These are phyloP conservation scores for Cystobasidium tubakii DNA, from an alignment of 768 basidiomycete species.

Conservation along the genomic window DNA sequence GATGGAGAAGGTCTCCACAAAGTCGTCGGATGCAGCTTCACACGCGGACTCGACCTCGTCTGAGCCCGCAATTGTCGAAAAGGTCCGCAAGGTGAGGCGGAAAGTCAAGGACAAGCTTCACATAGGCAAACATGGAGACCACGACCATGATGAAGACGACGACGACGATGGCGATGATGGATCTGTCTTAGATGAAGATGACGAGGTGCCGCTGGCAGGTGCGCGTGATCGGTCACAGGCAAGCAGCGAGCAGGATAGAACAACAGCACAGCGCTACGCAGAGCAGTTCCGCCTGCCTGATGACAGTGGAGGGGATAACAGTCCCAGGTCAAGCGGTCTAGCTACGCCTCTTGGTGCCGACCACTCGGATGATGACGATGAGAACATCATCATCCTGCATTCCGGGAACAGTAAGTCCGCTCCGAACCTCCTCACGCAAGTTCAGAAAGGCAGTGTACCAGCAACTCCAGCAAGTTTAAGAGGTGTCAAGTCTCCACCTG, in stretches of 20 bases:
- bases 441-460: neutral
- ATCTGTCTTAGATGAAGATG: neutral
- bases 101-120: constrained; percentile 30
- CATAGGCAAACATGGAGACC: constrained; percentile 1
- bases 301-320: neutral
- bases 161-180: constrained; percentile 2
- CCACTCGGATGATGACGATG: neutral
- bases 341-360: neutral
- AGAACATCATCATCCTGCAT: constrained; percentile 5
- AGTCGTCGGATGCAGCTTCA: neutral
- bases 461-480: neutral
- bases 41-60: neutral
- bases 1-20: neutral
- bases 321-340: neutral
- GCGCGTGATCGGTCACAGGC: neutral
- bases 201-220: constrained; percentile 12
- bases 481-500: constrained; percentile 5
- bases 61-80: neutral
- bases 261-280: constrained; percentile 3
- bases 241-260: neutral
- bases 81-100: constrained; percentile 4
- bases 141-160: constrained; percentile 21
- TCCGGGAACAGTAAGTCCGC: neutral
- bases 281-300: neutral
- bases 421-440: neutral